These are phyloP conservation scores for Forsythia viridissima DNA, from an alignment of 257 asterid species.

Conservation along the genomic window DNA sequence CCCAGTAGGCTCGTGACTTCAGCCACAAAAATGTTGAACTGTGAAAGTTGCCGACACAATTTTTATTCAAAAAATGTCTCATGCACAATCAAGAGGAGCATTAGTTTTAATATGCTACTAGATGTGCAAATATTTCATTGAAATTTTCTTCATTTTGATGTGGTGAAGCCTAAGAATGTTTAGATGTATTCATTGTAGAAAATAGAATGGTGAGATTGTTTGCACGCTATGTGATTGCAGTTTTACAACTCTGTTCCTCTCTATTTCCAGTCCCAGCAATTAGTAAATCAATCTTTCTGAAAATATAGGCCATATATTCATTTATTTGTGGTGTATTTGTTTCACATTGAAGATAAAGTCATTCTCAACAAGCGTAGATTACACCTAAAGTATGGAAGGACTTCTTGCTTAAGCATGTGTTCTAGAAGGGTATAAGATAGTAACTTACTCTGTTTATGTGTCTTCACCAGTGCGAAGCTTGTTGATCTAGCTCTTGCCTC, in stretches of 20 bases:
- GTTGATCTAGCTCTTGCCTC: constrained; percentile 89
- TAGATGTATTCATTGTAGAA: not conserved
- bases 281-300: not conserved
- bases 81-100: not conserved
- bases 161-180: constrained; percentile 14
- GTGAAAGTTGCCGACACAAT: not conserved
- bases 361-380: not conserved
- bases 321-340: not conserved
- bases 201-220: not conserved
- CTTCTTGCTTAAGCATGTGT: not conserved
- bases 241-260: not conserved
- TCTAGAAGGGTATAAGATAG: not conserved
- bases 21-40: not conserved
- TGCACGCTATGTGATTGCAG: not conserved
- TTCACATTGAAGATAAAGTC: too few relatives aligned
- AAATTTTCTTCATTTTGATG: constrained; percentile 13
- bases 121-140: not conserved
- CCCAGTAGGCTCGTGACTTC: not conserved
- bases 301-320: not conserved
- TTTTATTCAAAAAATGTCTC: not conserved
- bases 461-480: constrained; percentile 71
- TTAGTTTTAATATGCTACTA: not conserved
- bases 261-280: not conserved
- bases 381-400: not conserved
- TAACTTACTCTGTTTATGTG: constrained; percentile 4